phyloP scores from a whole-genome alignment of 2,329 filamentous ascomycete species.

The Emergomyces africanus region DNA sequence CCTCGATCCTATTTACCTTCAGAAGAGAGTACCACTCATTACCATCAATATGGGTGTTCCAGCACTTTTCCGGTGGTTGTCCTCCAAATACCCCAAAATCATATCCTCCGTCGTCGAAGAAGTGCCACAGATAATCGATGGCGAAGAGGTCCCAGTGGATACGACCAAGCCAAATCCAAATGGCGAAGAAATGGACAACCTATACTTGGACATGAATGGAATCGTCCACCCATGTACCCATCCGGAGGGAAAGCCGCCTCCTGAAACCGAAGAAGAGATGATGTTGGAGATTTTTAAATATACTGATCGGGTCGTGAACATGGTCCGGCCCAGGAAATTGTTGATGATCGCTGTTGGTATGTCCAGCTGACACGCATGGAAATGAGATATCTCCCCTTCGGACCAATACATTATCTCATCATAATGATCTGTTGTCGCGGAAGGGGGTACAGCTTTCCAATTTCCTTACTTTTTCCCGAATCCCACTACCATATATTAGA shows the following conservation, averaged over 20 bases:
- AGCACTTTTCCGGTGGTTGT: constrained; percentile 91
- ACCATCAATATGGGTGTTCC: constrained; percentile 69
- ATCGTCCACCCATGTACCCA: constrained; percentile 98
- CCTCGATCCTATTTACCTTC: background rate
- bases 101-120: constrained; percentile 86
- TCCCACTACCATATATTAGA: background rate
- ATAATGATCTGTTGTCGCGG: constrained; percentile 17
- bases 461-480: constrained; percentile 2
- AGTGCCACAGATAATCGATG: constrained; percentile 67
- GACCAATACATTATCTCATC: constrained; percentile 18
- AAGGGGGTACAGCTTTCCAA: constrained; percentile 18
- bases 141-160: constrained; percentile 72
- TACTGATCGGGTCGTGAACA: constrained; percentile 96
- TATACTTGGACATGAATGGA: constrained; percentile 99
- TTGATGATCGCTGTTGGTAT: constrained; percentile 92
- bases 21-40: background rate
- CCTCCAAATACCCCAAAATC: constrained; percentile 95
- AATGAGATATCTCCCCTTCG: constrained; percentile 12
- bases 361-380: constrained; percentile 8
- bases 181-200: constrained; percentile 93
- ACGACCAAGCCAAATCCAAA: constrained; percentile 80
- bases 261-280: constrained; percentile 95
- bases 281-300: constrained; percentile 98
- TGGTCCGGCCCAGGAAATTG: constrained; percentile 91
- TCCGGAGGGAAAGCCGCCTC: constrained; percentile 82